These are phyloP conservation scores for Rosa multiflora DNA, from an alignment of 306 rosid species.

Conservation along the genomic window DNA sequence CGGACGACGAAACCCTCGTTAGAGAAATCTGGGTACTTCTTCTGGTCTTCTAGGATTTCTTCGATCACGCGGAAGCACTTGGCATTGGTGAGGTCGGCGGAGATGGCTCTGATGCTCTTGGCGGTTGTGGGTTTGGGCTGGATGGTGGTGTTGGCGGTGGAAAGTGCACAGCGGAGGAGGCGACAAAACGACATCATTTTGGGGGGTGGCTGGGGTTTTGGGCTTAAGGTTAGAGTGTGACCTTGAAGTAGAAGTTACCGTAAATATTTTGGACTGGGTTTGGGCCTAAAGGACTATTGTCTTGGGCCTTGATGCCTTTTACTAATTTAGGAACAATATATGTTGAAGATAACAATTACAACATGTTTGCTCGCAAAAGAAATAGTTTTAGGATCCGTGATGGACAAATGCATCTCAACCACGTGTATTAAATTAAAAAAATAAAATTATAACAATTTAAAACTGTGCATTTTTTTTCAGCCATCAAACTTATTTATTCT, in stretches of 20 bases:
- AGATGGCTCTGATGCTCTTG: conserved; percentile 31
- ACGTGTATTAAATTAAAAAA: no score
- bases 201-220: neutral
- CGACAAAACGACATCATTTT: conserved; percentile 41
- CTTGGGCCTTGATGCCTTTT: neutral
- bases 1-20: conserved; percentile 67
- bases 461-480: no score
- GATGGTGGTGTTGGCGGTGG: conserved; percentile 26
- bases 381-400: no score
- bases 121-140: conserved; percentile 20
- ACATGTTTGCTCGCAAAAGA: no score
- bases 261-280: neutral
- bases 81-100: conserved; percentile 52
- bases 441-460: no score
- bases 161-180: conserved; percentile 51
- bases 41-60: conserved; percentile 68
- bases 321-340: no score
- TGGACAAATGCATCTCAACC: no score
- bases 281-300: neutral
- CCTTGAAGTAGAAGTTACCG: neutral
- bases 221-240: neutral
- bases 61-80: conserved; percentile 58
- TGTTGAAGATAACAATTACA: no score
- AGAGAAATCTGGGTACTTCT: conserved; percentile 45
- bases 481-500: no score